phyloP scores from a whole-genome alignment of 805 yeast species.

The Yamadazyma nakazawae region DNA sequence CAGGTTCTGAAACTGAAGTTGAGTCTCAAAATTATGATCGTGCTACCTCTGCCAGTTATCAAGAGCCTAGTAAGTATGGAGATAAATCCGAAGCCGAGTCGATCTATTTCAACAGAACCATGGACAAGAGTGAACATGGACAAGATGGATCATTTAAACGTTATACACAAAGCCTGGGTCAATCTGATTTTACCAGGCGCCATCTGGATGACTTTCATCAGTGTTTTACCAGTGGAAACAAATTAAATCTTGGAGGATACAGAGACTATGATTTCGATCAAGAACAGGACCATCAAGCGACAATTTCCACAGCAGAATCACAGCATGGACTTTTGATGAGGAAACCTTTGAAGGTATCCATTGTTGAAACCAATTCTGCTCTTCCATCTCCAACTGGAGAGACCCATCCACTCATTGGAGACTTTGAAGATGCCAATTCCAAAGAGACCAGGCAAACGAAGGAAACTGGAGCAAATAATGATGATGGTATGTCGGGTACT shows the following conservation, averaged over 20 bases:
- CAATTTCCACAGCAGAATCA: conserved; percentile 4
- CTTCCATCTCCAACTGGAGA: conserved; percentile 7
- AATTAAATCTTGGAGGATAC: background rate
- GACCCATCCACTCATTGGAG: background rate
- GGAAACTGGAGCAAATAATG: background rate
- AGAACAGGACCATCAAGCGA: background rate
- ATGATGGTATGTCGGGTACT: background rate
- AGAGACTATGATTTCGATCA: conserved; percentile 1
- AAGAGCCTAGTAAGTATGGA: background rate
- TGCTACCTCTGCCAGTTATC: conserved; percentile 2
- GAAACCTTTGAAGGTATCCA: conserved; percentile 5
- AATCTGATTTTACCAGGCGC: background rate
- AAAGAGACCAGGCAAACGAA: background rate
- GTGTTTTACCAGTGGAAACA: background rate
- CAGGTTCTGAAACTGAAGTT: conserved; percentile 5
- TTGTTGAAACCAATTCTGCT: conserved; percentile 5
- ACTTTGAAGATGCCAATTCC: background rate
- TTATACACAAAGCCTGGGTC: background rate
- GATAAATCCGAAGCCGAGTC: background rate
- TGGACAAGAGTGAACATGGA: background rate
- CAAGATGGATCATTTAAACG: background rate
- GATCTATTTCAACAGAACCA: background rate
- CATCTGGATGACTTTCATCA: background rate
- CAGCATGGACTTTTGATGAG: conserved; percentile 5
- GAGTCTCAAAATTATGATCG: conserved; percentile 2